Evolutionary conservation across 352 stramenopile species (phyloP), one percentile per base, ranked within the genome.

Genomic region (Globisporangium alternatum): DNA sequence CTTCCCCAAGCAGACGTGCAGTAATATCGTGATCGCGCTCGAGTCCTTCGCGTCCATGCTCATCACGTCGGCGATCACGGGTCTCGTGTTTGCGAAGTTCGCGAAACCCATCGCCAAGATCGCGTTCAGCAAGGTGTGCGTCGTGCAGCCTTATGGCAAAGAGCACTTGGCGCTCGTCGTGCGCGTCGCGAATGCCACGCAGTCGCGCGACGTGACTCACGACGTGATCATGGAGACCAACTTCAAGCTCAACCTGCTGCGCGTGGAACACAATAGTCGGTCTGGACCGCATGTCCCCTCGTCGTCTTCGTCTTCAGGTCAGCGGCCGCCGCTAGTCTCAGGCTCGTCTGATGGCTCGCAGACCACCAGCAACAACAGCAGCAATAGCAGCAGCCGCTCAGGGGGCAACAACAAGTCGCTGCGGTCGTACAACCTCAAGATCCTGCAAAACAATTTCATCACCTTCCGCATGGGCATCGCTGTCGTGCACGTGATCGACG

Each of bases 1-100:
- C 31, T 93, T 88, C 71, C 83, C 86, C 6, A 75, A 69, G 21
- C 66, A 70, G 35, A 85, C 76, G 19, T 95, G 86, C 68, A 76
- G 74, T 28, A 95, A 95, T 49, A 35, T 90, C 19, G 74, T 77
- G 15, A 93, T 90, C 64, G 77, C 88, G 9, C 52, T 91, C 53
- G 83, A 93, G 67, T 90, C 82, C 15, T 95, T 93, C 60, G 70
- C 77, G 43, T 93, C 86, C 6, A 91, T 95, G 82, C 77, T 95
- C 68, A 65, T 93, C 9, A 84, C 85, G 12, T 92, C 86, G 37
- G 81, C 86, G 25, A 79, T 91, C 51, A 90, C 83, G 3, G 86
- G 86, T 84, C 78, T 95, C 22, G 78, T 93, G 19, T 95, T 92
- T 56, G 81, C 86, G 60, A 95, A 95, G 53, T 91, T 95, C 45